Evolutionary conservation across 2,329 filamentous ascomycete genomes (phyloP), one percentile per base, ranked within the genome.

Genomic region (Phyllosticta citrichinensis): DNA sequence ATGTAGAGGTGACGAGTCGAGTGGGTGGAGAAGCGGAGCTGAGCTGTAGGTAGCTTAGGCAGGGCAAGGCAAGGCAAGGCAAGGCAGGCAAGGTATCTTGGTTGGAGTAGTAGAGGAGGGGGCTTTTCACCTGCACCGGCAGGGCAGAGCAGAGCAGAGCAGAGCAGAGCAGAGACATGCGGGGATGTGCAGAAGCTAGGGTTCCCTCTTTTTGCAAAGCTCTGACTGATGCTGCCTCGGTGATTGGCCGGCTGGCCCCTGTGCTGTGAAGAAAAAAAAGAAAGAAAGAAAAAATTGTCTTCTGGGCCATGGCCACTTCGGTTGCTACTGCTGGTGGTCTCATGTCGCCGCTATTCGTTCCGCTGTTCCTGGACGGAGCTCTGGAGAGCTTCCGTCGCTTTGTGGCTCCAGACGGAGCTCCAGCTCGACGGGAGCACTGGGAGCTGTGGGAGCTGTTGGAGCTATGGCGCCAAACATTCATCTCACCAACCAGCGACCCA

Each of bases 141-240:
- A 10, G 30, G 4, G 30, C 30, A 35, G 12, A 35, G 22, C 22
- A 35, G 2, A 9, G 30, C 8, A 35, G 12, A 12, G 12, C 8
- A 35, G 35, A 11, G 17, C 35, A 40, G 35, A 12, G 35, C 10
- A 4, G n/a, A 5, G 40, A n/a, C 40, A 47, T 47, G 40, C 40
- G 40, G 40, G 40, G 40, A 47, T 47, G 40, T 47, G 40, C 40
- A 47, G 52, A 59, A 47, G 56, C 50, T 33, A 59, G 57, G 53
- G 52, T 19, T 51, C 54, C 58, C 52, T 60, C 57, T 54, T 58
- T 56, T 56, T 60, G 58, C 58, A 60, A 60, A 56, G 54, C 58
- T 56, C 58, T 55, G 53, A 56, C 24, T 53, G 52, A 53, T 56
- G 50, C 35, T 56, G 58, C 54, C 24, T 27, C 54, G 54, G 54